These are phyloP conservation scores for Xanthoparmelia taractica DNA, from an alignment of 495 filamentous ascomycete species.

Conservation along the genomic window DNA sequence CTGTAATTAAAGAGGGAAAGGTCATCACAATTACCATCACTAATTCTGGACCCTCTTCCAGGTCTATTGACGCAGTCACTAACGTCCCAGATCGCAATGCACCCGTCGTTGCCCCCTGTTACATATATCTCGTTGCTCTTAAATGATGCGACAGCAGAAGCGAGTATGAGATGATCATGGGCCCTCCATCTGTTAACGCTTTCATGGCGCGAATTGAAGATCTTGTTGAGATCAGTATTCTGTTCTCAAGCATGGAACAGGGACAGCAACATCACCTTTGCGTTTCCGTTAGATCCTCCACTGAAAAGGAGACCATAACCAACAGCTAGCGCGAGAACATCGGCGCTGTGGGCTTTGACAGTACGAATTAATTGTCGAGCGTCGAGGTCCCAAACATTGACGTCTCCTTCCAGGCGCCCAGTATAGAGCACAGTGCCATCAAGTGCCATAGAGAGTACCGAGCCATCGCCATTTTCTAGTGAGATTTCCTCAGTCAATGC, in stretches of 20 bases:
- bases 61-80: conserved; percentile 44
- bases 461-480: conserved; percentile 71
- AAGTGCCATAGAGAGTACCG: conserved; percentile 72
- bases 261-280: conserved; percentile 54
- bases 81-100: conserved; percentile 81
- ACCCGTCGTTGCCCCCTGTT: conserved; percentile 91
- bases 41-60: conserved; percentile 43
- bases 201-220: conserved; percentile 85
- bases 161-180: conserved; percentile 76
- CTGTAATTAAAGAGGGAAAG: neutral
- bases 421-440: conserved; percentile 88
- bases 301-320: conserved; percentile 78
- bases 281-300: conserved; percentile 68
- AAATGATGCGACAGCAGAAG: conserved; percentile 66
- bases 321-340: conserved; percentile 78
- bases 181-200: conserved; percentile 75
- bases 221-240: conserved; percentile 42
- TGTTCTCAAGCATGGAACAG: conserved; percentile 16
- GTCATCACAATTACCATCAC: conserved; percentile 43
- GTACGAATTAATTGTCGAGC: conserved; percentile 82
- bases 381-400: conserved; percentile 96
- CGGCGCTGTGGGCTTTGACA: conserved; percentile 69
- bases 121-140: conserved; percentile 69
- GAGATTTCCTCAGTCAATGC: conserved; percentile 52
- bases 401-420: conserved; percentile 77